A percentile compares a stretch with the other conserved stretches of the same genome.
phyloP scores from a whole-genome alignment of 192 early-diverging fungal species.

The Umbelopsis ramanniana region DNA sequence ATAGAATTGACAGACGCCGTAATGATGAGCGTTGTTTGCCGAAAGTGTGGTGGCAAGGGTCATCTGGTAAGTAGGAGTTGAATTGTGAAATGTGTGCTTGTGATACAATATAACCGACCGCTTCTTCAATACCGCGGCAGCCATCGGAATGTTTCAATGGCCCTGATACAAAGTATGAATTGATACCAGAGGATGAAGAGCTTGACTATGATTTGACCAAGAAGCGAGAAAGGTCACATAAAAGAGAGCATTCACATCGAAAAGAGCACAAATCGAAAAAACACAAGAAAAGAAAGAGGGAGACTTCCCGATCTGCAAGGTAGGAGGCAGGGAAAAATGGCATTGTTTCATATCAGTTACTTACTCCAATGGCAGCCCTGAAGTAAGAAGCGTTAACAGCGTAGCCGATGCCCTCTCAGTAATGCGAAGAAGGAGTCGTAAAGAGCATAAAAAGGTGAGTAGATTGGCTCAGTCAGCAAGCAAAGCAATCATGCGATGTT shows the following conservation, averaged over 20 bases:
- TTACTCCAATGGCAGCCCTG: not conserved
- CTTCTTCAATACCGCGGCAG: not conserved
- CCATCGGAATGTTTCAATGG: constrained; percentile 23
- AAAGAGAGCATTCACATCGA: not conserved
- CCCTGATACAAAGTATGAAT: constrained; percentile 41
- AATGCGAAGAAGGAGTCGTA: constrained; percentile 4
- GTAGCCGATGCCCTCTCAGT: not conserved
- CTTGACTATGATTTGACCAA: constrained; percentile 4
- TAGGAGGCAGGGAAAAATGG: not conserved
- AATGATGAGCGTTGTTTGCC: constrained; percentile 41
- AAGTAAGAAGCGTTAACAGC: not conserved
- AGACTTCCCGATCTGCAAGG: constrained; percentile 21
- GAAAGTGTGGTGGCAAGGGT: constrained; percentile 47
- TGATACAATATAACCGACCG: not conserved
- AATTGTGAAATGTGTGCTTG: not conserved
- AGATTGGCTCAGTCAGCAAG: not conserved
- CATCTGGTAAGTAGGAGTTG: constrained; percentile 42
- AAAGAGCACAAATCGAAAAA: constrained; percentile 49
- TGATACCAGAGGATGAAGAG: constrained; percentile 36
- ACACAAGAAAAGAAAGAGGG: constrained; percentile 50
- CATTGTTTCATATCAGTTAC: not conserved
- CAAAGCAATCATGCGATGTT: not conserved
- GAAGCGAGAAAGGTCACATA: not conserved
- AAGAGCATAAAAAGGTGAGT: constrained; percentile 10
- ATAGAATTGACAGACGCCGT: constrained; percentile 46